Conservation (phyloP, 1,284 basidiomycete species). For the Irpex sp. region DNA sequence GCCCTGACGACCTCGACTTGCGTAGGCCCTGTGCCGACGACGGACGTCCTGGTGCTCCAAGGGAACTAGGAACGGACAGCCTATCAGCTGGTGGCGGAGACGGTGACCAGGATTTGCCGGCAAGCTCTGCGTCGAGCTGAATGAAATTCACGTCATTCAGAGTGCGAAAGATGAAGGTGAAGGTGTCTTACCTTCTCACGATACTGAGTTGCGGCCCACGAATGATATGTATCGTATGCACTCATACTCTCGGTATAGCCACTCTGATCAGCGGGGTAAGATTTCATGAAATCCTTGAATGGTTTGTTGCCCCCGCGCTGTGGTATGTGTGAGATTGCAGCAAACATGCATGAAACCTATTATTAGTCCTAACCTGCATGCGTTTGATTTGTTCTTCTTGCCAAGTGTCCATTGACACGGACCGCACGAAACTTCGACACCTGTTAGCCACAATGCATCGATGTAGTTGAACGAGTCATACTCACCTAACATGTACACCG, state of each 20-base stretch:
- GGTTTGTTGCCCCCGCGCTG: slow-evolving; percentile 84
- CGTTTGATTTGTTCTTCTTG: slow-evolving; percentile 85
- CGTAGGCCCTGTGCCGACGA: slow-evolving; percentile 71
- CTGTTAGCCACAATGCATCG: slow-evolving; percentile 14
- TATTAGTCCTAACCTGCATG: slow-evolving; percentile 66
- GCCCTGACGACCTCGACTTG: slow-evolving; percentile 67
- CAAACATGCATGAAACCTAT: slow-evolving; percentile 1
- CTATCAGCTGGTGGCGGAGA: slow-evolving; percentile 54
- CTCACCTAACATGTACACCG: slow-evolving; percentile 80
- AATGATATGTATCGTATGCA: slow-evolving; percentile 83
- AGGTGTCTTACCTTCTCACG: slow-evolving; percentile 70
- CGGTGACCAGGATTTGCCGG: slow-evolving; percentile 69
- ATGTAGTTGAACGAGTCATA: slow-evolving; percentile 2
- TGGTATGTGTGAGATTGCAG: slow-evolving; percentile 14
- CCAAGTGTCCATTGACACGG: slow-evolving; percentile 96
- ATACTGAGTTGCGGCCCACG: slow-evolving; percentile 90
- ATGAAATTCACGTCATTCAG: background rate
- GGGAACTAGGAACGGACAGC: slow-evolving; percentile 28
- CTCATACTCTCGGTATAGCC: slow-evolving; percentile 72
- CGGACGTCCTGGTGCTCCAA: slow-evolving; percentile 48
- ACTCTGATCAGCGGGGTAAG: slow-evolving; percentile 66
- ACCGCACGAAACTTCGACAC: slow-evolving; percentile 78
- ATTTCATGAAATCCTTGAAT: slow-evolving; percentile 76
- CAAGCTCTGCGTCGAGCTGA: slow-evolving; percentile 68
- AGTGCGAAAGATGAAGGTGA: slow-evolving; percentile 7